These are phyloP conservation scores for Megacollybia platyphylla DNA, from an alignment of 1,284 basidiomycete genomes.

Conservation along the genomic window DNA sequence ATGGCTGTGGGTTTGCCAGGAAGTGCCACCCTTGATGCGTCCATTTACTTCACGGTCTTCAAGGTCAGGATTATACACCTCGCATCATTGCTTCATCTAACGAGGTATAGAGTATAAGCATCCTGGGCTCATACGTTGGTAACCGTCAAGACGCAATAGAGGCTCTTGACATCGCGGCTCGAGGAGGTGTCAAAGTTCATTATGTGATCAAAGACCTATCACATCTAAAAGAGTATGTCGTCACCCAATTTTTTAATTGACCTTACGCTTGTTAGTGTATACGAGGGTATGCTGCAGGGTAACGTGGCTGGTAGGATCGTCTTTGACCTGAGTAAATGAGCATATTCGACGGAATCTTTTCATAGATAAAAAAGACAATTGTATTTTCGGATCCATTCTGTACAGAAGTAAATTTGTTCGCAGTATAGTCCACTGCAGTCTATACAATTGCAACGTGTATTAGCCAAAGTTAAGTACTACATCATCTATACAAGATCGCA, in stretches of 20 bases:
- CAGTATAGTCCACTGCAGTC: too few relatives aligned
- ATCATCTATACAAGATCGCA: slow-evolving; percentile 27
- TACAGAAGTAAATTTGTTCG: too few relatives aligned
- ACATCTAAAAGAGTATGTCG: slow-evolving; percentile 37
- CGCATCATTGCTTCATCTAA: background rate
- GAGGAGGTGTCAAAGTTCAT: slow-evolving; percentile 53
- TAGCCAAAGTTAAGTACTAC: too few relatives aligned
- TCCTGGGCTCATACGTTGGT: slow-evolving; percentile 69
- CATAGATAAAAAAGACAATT: too few relatives aligned
- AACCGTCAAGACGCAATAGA: slow-evolving; percentile 66
- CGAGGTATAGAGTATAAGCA: slow-evolving; percentile 32
- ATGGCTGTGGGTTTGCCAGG: slow-evolving; percentile 71
- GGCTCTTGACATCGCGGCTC: slow-evolving; percentile 58
- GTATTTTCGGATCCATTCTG: too few relatives aligned
- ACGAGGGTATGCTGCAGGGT: slow-evolving; percentile 44
- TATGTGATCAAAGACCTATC: slow-evolving; percentile 36
- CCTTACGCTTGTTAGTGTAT: slow-evolving; percentile 22
- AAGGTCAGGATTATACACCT: slow-evolving; percentile 20
- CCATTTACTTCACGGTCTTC: slow-evolving; percentile 69
- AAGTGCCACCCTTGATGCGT: slow-evolving; percentile 42
- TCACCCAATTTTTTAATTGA: slow-evolving; percentile 1
- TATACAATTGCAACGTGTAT: too few relatives aligned
- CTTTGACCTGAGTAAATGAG: slow-evolving; percentile 29
- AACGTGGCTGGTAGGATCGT: slow-evolving; percentile 52
- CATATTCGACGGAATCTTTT: too few relatives aligned